Conservation (phyloP, 148 eudicot species). For the Silene latifolia region DNA sequence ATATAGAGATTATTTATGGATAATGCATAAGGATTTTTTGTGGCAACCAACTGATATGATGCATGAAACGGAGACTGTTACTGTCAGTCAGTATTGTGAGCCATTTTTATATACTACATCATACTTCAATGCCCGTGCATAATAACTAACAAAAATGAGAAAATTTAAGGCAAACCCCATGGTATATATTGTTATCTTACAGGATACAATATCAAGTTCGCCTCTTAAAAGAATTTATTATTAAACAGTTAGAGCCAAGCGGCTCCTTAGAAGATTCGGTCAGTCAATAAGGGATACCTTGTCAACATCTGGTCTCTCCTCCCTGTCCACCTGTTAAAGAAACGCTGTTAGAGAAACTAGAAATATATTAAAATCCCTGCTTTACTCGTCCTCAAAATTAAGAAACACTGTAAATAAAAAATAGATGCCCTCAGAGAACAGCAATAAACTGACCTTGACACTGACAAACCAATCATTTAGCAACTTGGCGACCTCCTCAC, state of each 20-base stretch:
- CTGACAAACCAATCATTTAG: slow-evolving; percentile 94
- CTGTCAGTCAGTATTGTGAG: no score
- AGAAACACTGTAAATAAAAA: not conserved
- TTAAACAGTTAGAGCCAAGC: not conserved
- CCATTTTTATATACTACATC: not conserved
- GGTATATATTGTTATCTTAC: not conserved
- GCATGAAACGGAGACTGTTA: no score
- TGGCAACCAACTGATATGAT: not conserved
- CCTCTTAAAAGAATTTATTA: not conserved
- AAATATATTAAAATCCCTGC: not conserved
- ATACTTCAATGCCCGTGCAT: not conserved
- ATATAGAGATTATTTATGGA: not conserved
- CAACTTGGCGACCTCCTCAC: slow-evolving; percentile 79
- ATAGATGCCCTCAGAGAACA: not conserved
- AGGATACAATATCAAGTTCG: not conserved
- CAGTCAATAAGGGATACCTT: slow-evolving; percentile 44
- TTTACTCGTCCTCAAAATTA: not conserved
- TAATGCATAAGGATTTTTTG: not conserved
- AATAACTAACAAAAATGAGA: not conserved
- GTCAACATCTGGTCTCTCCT: slow-evolving; percentile 97
- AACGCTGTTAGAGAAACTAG: slow-evolving; percentile 1
- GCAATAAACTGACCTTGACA: slow-evolving; percentile 57
- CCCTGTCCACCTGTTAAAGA: slow-evolving; percentile 79
- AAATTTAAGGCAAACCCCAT: not conserved
- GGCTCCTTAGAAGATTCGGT: not conserved